A percentile compares a stretch with the other conserved stretches of the same genome.
Evolutionary conservation across 108 stramenopile species (phyloP).

Genomic region (Conticribra weissflogii): DNA sequence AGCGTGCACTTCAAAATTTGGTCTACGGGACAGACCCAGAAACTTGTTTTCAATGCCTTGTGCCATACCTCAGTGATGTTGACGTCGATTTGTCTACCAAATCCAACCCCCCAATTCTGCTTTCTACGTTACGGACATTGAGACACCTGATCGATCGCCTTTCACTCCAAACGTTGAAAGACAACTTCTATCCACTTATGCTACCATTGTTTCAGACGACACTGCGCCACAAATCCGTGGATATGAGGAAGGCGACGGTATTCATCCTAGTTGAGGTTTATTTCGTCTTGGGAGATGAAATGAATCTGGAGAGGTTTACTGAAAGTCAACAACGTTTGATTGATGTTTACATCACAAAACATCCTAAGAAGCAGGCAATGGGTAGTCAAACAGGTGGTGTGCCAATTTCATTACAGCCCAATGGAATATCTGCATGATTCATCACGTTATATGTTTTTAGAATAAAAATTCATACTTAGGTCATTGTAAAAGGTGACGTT

Average conservation of each 20-base stretch:
- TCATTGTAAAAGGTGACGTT: too few species aligned
- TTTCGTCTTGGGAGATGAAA: slow-evolving; percentile 43
- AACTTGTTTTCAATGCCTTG: slow-evolving; percentile 44
- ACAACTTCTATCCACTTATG: slow-evolving; percentile 29
- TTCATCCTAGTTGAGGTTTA: slow-evolving; percentile 52
- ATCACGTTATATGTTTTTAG: neutral
- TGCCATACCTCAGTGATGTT: slow-evolving; percentile 18
- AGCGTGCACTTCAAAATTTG: slow-evolving; percentile 57
- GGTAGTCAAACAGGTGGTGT: slow-evolving; percentile 3
- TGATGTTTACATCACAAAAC: slow-evolving; percentile 47
- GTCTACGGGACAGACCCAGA: slow-evolving; percentile 36
- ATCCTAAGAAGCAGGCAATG: slow-evolving; percentile 22
- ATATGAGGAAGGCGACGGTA: slow-evolving; percentile 54
- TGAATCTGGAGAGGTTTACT: slow-evolving; percentile 39
- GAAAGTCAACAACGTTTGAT: slow-evolving; percentile 45
- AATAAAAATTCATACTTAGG: too few species aligned
- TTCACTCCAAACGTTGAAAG: slow-evolving; percentile 21
- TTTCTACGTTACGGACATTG: slow-evolving; percentile 44
- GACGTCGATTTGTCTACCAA: slow-evolving; percentile 21
- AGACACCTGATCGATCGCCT: slow-evolving; percentile 38
- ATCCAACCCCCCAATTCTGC: slow-evolving; percentile 32
- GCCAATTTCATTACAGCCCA: neutral
- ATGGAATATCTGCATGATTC: slow-evolving; percentile 10
- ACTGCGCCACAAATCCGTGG: slow-evolving; percentile 36
- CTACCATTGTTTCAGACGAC: slow-evolving; percentile 28